Conservation (phyloP, 78 protist genomes). For the Paratrimastix pyriformis region DNA sequence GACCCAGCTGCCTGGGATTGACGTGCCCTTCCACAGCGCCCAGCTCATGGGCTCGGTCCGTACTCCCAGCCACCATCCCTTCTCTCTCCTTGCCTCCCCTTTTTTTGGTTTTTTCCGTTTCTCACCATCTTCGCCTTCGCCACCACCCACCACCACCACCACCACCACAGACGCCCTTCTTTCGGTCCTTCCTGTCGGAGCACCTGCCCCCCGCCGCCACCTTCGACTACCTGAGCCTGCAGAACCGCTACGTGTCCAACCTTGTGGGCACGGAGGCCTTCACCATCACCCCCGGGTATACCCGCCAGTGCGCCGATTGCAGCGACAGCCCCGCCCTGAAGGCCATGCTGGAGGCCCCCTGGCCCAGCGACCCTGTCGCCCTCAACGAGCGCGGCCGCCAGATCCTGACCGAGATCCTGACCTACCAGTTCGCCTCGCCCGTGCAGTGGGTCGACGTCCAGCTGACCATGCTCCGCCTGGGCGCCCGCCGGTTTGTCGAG, state of each 20-base stretch:
- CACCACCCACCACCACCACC: too few species aligned
- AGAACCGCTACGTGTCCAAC: constrained; percentile 50
- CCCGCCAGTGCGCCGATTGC: neutral
- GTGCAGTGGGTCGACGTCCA: constrained; percentile 62
- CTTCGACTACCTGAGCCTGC: neutral
- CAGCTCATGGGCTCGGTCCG: constrained; percentile 33
- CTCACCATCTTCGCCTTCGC: too few species aligned
- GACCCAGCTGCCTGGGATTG: constrained; percentile 60
- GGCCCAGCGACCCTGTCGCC: neutral
- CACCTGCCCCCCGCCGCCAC: neutral
- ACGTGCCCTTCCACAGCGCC: constrained; percentile 64
- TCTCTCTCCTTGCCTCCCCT: too few species aligned
- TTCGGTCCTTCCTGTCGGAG: neutral
- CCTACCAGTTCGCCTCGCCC: constrained; percentile 66
- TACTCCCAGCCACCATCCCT: too few species aligned
- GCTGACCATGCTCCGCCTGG: constrained; percentile 8
- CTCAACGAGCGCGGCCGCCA: neutral
- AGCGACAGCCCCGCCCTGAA: neutral
- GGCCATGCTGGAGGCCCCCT: neutral
- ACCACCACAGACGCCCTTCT: too few species aligned
- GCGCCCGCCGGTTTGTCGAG: constrained; percentile 37
- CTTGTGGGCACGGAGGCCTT: neutral
- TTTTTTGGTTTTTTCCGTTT: too few species aligned
- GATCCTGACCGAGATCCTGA: constrained; percentile 46
- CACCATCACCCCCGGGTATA: constrained; percentile 8